Evolutionary conservation across 768 basidiomycete genomes (phyloP).

Genomic region (Leccinum subgranulosum): DNA sequence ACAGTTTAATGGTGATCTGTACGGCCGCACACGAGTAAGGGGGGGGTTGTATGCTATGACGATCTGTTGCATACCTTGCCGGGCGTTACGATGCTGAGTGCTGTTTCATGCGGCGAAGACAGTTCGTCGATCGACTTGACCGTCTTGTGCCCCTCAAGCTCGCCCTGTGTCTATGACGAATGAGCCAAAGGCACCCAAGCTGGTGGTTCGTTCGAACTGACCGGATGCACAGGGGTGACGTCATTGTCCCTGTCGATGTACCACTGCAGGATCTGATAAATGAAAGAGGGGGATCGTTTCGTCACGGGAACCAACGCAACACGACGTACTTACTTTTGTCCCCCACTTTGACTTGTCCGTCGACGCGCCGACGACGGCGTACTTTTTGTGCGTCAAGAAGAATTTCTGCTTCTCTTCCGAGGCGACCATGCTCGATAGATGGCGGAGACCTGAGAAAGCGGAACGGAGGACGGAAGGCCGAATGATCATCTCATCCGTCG

Average conservation of each 20-base stretch:
- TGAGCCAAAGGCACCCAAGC: background rate
- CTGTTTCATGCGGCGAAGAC: slow-evolving; percentile 58
- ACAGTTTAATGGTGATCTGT: slow-evolving; percentile 66
- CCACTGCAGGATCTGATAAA: slow-evolving; percentile 65
- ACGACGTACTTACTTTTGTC: slow-evolving; percentile 50
- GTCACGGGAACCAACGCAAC: background rate
- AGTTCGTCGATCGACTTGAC: slow-evolving; percentile 56
- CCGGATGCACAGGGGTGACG: slow-evolving; percentile 75
- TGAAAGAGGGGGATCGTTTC: background rate
- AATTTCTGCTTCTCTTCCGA: slow-evolving; percentile 43
- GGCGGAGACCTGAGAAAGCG: slow-evolving; percentile 1
- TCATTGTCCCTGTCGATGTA: slow-evolving; percentile 56
- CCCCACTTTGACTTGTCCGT: slow-evolving; percentile 78
- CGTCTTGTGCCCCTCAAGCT: slow-evolving; percentile 64
- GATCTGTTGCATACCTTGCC: slow-evolving; percentile 46
- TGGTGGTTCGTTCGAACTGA: slow-evolving; percentile 30
- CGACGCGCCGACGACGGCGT: slow-evolving; percentile 81
- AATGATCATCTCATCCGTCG: background rate
- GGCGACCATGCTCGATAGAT: slow-evolving; percentile 21
- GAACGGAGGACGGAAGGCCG: slow-evolving; percentile 5
- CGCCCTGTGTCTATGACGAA: slow-evolving; percentile 56
- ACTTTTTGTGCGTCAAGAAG: slow-evolving; percentile 63
- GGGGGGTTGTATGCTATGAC: background rate
- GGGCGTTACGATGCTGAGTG: slow-evolving; percentile 77
- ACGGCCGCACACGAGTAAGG: background rate